Evolutionary conservation across 768 basidiomycete species (phyloP), one percentile per base, ranked within the genome.

Genomic region (Agaricus subrufescens): DNA sequence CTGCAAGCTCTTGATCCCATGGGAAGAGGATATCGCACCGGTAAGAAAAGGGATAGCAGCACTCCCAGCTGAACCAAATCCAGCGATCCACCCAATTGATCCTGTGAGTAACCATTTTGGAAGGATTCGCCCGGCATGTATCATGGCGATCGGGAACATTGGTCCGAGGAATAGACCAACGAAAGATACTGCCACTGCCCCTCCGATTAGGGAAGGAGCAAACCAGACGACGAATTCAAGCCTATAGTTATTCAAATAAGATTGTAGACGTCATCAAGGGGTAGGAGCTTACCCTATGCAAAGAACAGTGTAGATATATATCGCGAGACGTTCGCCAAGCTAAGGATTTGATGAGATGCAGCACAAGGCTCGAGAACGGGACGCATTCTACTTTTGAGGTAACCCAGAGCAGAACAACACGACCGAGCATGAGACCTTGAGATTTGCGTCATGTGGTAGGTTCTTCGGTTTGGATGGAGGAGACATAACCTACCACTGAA

Each of bases 81-180:
- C 82, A 6, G 83, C 82, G 27, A 86, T 83, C 84, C 84, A 86
- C 8, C 85, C 85, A 37, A 87, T 83, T 10, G 82, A 76, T 23
- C 78, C 81, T 44, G 76, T 80, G 27, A 91, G 75, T 8, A 94
- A 74, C 78, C 85, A 85, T 9, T 76, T 75, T 4, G 91, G 92
- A 7, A 94, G 68, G 52, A 91, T 75, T 1, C 82, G 76, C 6
- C 83, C 79, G 0, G 85, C 73, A 43, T 87, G 80, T 63, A 86
- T 89, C 82, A 93, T 84, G 8, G 82, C 76, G 44, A 88, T 80
- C 1, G 86, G 87, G 64, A 85, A 90, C 72, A 90, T 81, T 2
- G 87, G 88, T 0, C 87, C 89, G 19, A 91, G 73, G 26, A 89
- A 67, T 8, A 89, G 46, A n/a, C 89, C 89, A 12, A 89, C 69